Base-by-base conservation (phyloP, 768 basidiomycete genomes). In the Guyanaporus albipodus region DNA sequence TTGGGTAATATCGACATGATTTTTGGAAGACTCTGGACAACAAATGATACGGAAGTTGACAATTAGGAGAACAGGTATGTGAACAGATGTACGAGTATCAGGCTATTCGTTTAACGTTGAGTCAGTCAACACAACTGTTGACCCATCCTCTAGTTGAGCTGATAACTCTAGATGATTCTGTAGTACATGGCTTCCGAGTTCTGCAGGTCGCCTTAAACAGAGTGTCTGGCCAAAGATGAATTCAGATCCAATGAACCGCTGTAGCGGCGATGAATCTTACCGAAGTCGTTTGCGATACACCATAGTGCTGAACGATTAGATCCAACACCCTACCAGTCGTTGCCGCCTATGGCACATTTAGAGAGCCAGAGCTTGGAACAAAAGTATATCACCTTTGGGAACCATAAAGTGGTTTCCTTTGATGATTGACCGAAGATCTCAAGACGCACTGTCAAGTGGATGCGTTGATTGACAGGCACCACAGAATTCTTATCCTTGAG, bases 251-350 rank as follows among this genome's bases (percentile, higher is more conserved):
- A 15, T 12, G 11, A 32, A 32, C 27, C 10, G 12, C 27, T 4
- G 5, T 5, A 38, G 17, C 6, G 6, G 18, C 2, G 19, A 12
- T n/a, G n/a, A 50, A 29, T 47, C 64, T 34, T 11, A 66, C 59
- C 6, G 45, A 42, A 40, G 35, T 18, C 27, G 24, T 29, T 26
- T 29, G 44, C 18, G 52, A 52, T 42, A 52, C 14, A 10, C 40
- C 51, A 33, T 67, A 54, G 26, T 56, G 51, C 10, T 51, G 50
- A 15, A 68, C 67, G 36, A 78, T 60, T 32, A 80, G 57, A 56
- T 89, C 87, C 33, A 88, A 66, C 9, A 77, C 85, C 55, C 70
- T 79, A 1, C 87, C 87, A 9, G 78, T 71, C 10, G 74, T 62
- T 12, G 79, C 60, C 8, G 71, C 70, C 85, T 88, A 50, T 27